A percentile compares a stretch with the other conserved stretches of the same genome.
Evolutionary conservation across 495 filamentous ascomycete genomes (phyloP).

Genomic region (Talaromyces ruber): DNA sequence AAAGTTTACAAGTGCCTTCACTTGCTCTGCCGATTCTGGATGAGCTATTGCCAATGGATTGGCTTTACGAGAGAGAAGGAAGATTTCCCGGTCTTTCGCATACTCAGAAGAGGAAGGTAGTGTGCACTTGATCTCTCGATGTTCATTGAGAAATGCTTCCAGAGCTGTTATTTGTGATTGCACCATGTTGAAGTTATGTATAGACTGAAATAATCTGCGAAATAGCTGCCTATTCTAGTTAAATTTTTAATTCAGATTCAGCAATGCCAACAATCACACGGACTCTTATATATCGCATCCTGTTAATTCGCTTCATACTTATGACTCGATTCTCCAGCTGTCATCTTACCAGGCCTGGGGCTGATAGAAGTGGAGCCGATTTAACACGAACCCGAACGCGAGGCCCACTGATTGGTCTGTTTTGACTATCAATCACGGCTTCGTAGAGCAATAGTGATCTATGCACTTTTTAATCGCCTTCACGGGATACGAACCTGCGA

Average conservation of each 20-base stretch:
- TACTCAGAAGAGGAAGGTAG: constrained; percentile 16
- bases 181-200: not conserved
- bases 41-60: constrained; percentile 22
- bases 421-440: not conserved
- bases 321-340: not conserved
- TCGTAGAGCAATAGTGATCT: not conserved
- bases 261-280: not conserved
- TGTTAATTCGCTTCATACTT: not conserved
- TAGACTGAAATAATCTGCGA: not conserved
- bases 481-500: not conserved
- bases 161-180: constrained; percentile 8
- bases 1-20: constrained; percentile 18
- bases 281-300: not conserved
- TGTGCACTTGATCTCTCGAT: constrained; percentile 17
- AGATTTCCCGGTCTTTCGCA: constrained; percentile 9
- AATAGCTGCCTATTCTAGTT: not conserved
- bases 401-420: not conserved
- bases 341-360: not conserved
- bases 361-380: not conserved
- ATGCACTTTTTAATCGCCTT: too few species aligned
- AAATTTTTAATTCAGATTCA: not conserved
- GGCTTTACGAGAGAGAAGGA: not conserved
- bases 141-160: constrained; percentile 12
- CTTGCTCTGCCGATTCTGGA: constrained; percentile 23
- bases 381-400: not conserved